A percentile compares a stretch with the other conserved stretches of the same genome.
These are phyloP conservation scores for Calonectria crousiana DNA, from an alignment of 2,329 filamentous ascomycete genomes.

Conservation along the genomic window DNA sequence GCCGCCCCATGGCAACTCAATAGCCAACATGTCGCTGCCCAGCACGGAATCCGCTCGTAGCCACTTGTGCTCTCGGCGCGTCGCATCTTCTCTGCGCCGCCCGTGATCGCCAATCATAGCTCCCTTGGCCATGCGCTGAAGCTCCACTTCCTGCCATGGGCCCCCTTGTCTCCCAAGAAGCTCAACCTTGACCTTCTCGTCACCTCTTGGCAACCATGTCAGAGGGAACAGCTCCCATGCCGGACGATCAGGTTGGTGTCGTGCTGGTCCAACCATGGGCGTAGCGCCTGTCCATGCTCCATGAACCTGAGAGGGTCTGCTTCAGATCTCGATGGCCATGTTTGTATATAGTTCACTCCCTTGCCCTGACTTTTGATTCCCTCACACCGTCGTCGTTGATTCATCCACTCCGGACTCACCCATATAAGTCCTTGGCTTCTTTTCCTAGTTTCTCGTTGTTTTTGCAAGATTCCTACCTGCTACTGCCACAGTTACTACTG, in stretches of 20 bases:
- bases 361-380: constrained; percentile 15
- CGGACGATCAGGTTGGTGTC: constrained; percentile 33
- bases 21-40: constrained; percentile 29
- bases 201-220: constrained; percentile 31
- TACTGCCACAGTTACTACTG: neutral
- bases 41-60: constrained; percentile 28
- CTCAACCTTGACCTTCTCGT: constrained; percentile 24
- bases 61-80: constrained; percentile 39
- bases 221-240: constrained; percentile 38
- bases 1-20: constrained; percentile 38
- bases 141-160: constrained; percentile 37
- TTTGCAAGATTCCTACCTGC: neutral
- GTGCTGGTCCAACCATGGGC: constrained; percentile 37
- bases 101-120: constrained; percentile 39
- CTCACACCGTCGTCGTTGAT: constrained; percentile 20
- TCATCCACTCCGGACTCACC: constrained; percentile 19
- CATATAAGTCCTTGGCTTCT: constrained; percentile 18
- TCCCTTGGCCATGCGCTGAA: constrained; percentile 21
- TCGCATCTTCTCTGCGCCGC: constrained; percentile 37
- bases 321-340: neutral
- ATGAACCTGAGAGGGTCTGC: neutral
- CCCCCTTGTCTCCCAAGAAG: constrained; percentile 24
- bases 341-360: constrained; percentile 27
- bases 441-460: neutral
- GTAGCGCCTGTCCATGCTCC: constrained; percentile 22